phyloP scores from a whole-genome alignment of 2,329 filamentous ascomycete species.

The Lasiodiplodia hormozganensis region DNA sequence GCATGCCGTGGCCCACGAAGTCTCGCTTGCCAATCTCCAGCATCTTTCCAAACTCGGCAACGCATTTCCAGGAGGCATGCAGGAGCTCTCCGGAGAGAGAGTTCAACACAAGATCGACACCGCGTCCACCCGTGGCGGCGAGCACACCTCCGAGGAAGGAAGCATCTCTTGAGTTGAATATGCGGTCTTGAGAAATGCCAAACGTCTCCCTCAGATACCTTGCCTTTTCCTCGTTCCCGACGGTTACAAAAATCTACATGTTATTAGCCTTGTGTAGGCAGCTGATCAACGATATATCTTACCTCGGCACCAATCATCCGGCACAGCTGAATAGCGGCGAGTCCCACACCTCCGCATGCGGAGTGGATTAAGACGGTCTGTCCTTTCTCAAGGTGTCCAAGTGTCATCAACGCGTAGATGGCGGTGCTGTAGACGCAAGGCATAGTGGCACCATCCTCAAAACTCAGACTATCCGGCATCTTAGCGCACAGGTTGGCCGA shows the following conservation, averaged over 20 bases:
- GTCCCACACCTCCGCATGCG: conserved; percentile 34
- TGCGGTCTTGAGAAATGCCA: conserved; percentile 34
- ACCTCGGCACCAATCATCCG: conserved; percentile 35
- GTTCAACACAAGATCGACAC: conserved; percentile 43
- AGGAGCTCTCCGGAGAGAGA: conserved; percentile 35
- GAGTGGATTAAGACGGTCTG: conserved; percentile 32
- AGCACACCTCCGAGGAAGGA: conserved; percentile 37
- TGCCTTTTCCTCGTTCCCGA: conserved; percentile 29
- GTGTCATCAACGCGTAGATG: conserved; percentile 35
- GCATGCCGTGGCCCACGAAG: conserved; percentile 28
- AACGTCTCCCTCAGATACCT: conserved; percentile 23
- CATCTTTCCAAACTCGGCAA: conserved; percentile 43
- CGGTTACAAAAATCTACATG: conserved; percentile 30
- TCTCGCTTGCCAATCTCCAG: conserved; percentile 37
- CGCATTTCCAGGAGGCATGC: conserved; percentile 48
- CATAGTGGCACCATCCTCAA: conserved; percentile 40
- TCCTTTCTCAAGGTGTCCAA: conserved; percentile 33
- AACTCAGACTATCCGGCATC: conserved; percentile 39
- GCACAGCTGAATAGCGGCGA: conserved; percentile 34
- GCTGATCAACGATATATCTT: not conserved
- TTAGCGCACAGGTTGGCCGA: conserved; percentile 24
- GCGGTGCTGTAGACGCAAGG: conserved; percentile 36
- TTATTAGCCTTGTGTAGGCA: not conserved
- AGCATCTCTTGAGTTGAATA: conserved; percentile 37
- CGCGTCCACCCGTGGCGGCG: conserved; percentile 37